Conservation (phyloP, 2,329 filamentous ascomycete genomes). For the Arthrobotrys pseudoclavata region DNA sequence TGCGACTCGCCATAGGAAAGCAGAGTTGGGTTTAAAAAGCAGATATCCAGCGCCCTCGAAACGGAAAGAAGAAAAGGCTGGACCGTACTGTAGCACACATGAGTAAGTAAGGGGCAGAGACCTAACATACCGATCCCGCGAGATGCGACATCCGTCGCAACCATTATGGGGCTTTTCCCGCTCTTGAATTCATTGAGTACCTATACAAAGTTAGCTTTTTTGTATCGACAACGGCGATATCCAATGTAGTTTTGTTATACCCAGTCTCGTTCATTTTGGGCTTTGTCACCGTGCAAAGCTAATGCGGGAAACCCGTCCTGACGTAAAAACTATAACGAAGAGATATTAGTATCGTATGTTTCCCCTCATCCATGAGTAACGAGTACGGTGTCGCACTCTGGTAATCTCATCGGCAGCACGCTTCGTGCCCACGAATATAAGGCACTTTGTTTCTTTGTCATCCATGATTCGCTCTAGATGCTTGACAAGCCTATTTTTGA, state of each 20-base stretch:
- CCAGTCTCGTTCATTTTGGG: conserved; percentile 91
- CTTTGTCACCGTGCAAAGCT: conserved; percentile 93
- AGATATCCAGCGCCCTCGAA: conserved; percentile 53
- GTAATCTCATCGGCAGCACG: conserved; percentile 94
- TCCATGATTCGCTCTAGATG: conserved; percentile 99
- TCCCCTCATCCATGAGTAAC: not conserved
- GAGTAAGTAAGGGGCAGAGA: conserved; percentile 66
- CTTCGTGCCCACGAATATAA: conserved; percentile 95
- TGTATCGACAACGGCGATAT: not conserved
- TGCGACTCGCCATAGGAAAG: conserved; percentile 51
- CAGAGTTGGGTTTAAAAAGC: conserved; percentile 58
- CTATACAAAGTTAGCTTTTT: conserved; percentile 29
- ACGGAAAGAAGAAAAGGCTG: conserved; percentile 51
- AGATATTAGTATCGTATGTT: conserved; percentile 80
- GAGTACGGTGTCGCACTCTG: conserved; percentile 51
- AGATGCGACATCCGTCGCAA: conserved; percentile 95
- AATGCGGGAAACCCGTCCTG: conserved; percentile 88
- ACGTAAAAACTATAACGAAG: conserved; percentile 61
- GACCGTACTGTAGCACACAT: conserved; percentile 59
- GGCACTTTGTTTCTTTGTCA: conserved; percentile 91
- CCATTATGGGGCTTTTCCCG: conserved; percentile 87
- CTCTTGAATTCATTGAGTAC: conserved; percentile 92
- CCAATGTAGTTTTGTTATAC: conserved; percentile 65
- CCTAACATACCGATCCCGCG: conserved; percentile 96
- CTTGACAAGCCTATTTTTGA: conserved; percentile 82